Evolutionary conservation across 768 basidiomycete species (phyloP).

Genomic region (Phylloporus scabripes): DNA sequence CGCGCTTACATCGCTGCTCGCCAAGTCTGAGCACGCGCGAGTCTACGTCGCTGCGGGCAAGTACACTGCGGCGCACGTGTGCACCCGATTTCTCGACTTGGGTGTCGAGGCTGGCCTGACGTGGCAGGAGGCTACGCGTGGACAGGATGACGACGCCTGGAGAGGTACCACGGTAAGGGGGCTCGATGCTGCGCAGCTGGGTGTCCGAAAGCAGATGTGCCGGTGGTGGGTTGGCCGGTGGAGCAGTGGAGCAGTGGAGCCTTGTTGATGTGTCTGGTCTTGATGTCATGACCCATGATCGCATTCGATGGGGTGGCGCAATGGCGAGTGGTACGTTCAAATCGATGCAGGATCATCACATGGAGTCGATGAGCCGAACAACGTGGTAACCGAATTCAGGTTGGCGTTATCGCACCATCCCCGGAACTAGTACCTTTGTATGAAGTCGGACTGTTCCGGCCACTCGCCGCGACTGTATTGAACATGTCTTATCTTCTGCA

Average conservation of each 20-base stretch:
- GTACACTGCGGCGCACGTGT: conserved; percentile 51
- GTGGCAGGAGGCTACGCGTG: conserved; percentile 40
- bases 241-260: conserved; percentile 10
- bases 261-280: not conserved
- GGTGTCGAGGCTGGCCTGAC: conserved; percentile 37
- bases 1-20: conserved; percentile 47
- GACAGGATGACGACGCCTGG: conserved; percentile 35
- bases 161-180: conserved; percentile 44
- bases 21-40: conserved; percentile 34
- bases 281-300: not conserved
- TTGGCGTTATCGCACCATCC: too few relatives aligned
- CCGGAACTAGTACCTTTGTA: too few relatives aligned
- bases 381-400: not conserved
- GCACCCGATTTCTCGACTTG: conserved; percentile 46
- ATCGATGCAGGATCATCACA: not conserved
- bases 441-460: too few relatives aligned
- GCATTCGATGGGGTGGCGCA: not conserved
- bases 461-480: not conserved
- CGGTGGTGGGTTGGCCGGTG: conserved; percentile 61
- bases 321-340: not conserved
- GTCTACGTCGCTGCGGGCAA: conserved; percentile 60
- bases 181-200: conserved; percentile 43
- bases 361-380: not conserved
- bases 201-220: conserved; percentile 51
- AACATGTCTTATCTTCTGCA: not conserved